Evolutionary conservation across 2,329 filamentous ascomycete species (phyloP).

Genomic region (Trichophyton mentagrophytes): DNA sequence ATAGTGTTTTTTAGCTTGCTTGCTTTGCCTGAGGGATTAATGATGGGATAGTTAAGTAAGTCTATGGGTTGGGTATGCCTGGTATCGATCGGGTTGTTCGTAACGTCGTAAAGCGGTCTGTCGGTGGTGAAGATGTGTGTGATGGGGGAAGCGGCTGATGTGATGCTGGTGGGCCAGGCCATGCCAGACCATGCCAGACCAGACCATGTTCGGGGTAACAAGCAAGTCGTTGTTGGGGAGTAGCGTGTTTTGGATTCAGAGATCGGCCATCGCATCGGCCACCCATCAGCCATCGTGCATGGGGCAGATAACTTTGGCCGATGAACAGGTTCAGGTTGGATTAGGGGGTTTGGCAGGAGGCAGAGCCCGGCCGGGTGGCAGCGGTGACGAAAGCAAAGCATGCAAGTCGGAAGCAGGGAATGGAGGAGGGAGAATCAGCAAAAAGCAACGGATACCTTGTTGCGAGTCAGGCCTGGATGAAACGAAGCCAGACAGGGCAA

Average conservation of each 20-base stretch:
- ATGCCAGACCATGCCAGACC: background rate
- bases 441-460: background rate
- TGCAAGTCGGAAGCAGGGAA: background rate
- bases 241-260: background rate
- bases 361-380: background rate
- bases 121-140: background rate
- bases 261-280: background rate
- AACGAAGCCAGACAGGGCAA: background rate
- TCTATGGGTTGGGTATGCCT: constrained; percentile 4
- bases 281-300: background rate
- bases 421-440: background rate
- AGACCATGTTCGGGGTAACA: background rate
- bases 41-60: background rate
- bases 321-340: background rate
- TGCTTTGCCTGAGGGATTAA: background rate
- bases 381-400: background rate
- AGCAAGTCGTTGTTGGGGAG: background rate
- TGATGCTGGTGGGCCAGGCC: background rate
- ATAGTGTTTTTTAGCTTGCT: background rate
- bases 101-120: background rate
- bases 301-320: background rate
- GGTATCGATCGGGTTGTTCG: background rate
- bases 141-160: background rate
- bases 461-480: background rate
- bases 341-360: background rate